Conservation (phyloP, 768 basidiomycete genomes). For the Tulasnella sp. region DNA sequence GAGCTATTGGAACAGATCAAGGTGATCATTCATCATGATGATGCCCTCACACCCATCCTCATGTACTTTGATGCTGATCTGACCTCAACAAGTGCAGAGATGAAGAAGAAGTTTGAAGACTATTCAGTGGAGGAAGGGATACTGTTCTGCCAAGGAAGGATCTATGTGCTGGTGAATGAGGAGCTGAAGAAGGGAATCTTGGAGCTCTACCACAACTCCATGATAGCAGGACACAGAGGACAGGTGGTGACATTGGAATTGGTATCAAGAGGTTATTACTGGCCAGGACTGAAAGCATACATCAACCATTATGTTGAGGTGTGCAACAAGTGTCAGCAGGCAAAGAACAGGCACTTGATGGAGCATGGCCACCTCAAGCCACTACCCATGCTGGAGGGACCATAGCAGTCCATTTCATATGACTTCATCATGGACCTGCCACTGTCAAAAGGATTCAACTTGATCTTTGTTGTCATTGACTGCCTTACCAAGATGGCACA, state of each 20-base stretch:
- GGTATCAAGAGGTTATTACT: background rate
- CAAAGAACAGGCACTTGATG: background rate
- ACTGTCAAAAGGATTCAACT: constrained; percentile 13
- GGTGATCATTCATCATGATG: background rate
- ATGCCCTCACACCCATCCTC: background rate
- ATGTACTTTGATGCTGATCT: too few species aligned
- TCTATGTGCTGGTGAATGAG: background rate
- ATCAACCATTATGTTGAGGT: background rate
- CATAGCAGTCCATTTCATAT: constrained; percentile 7
- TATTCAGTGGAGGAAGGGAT: background rate
- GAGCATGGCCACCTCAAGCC: constrained; percentile 7
- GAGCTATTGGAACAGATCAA: background rate
- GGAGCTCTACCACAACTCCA: background rate
- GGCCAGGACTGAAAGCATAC: background rate
- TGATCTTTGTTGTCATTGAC: background rate
- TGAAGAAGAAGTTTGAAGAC: background rate
- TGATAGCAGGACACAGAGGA: background rate
- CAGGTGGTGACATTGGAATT: background rate
- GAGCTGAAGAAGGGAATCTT: background rate
- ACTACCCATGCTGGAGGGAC: constrained; percentile 5
- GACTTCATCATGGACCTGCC: constrained; percentile 23
- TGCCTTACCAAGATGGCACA: background rate
- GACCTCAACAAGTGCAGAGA: background rate
- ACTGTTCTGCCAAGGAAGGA: background rate
- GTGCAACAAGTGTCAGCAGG: constrained; percentile 12